Percentiles rank a stretch among this genome's conserved stretches.
Conservation (phyloP, 108 stramenopile species). For the Cyclotella atomus region DNA sequence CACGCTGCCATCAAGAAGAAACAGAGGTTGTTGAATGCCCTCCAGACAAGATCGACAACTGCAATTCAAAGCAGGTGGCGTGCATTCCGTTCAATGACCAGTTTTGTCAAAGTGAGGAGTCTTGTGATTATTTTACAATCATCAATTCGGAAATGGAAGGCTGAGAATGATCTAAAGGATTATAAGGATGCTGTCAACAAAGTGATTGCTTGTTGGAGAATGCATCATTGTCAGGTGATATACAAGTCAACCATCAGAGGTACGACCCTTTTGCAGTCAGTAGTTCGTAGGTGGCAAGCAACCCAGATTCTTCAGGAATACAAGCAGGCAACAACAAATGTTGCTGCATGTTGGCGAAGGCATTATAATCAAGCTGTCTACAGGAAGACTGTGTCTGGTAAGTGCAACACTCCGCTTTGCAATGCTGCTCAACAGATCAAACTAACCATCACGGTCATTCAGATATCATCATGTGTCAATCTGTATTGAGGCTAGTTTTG, state of each 20-base stretch:
- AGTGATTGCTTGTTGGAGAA: background rate
- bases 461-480: background rate
- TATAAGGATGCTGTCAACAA: background rate
- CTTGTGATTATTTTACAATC: background rate
- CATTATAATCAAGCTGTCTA: background rate
- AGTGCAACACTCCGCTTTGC: background rate
- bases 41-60: background rate
- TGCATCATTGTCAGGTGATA: background rate
- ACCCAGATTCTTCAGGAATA: background rate
- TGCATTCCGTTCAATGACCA: background rate
- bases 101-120: too few species aligned
- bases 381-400: background rate
- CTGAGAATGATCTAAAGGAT: background rate
- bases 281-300: slow-evolving; percentile 2
- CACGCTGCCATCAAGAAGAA: background rate
- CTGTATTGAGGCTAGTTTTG: background rate
- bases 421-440: background rate
- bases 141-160: background rate
- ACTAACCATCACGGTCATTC: background rate
- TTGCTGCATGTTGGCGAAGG: slow-evolving; percentile 6
- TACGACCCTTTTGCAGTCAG: background rate
- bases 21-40: background rate
- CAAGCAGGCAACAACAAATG: background rate
- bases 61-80: background rate
- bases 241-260: background rate